Evolutionary conservation across 2,329 filamentous ascomycete species (phyloP), one percentile per base, ranked within the genome.

Genomic region (Penicillium sp.): DNA sequence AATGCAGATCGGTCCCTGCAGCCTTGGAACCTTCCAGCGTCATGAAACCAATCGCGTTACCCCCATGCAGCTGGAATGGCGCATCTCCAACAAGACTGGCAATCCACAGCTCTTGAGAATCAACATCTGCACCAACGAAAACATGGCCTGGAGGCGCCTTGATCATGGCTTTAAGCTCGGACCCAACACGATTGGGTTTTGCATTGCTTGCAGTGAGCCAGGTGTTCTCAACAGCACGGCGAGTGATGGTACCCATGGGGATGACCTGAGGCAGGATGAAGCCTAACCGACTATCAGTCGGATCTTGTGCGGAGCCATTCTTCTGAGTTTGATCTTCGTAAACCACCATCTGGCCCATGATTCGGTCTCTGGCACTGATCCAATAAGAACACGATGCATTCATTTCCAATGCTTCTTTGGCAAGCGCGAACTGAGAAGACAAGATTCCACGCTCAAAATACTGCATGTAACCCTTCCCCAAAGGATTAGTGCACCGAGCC

Each of bases 321-420:
- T 72, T 64, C 55, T 69, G 64, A 53, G 80, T 65, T 65, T 96
- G 88, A 37, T 88, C 83, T 62, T 93, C 84, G 74, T 96, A 97
- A 1, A 99, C 91, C 1, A 96, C 93, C 84, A 98, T 91, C 73
- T 99, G 95, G n/a, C 89, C 91, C 84, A 82, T 94, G 78, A 99
- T 99, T 54, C 95, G 85, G 73, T 97, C 92, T 64, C 95, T 86
- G 17, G 95, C 93, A 72, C 92, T 97, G 70, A 99, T 98, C 95
- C 96, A 99, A 78, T 99, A 99, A 0, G 94, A 98, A 75, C 96
- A 99, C 0, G 93, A 97, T 0, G 95, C 93, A 70, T 99, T 99
- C 95, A 99, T 99, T 70, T 98, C 91, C 47, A 99, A 81, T 0
- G 96, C 95, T 75, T 97, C 93, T 73, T 96, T 98, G 0, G 95